Percentiles rank a stretch among this genome's conserved stretches.
phyloP scores from a whole-genome alignment of 2,329 filamentous ascomycete species.

The Fusarium brachygibbosum region DNA sequence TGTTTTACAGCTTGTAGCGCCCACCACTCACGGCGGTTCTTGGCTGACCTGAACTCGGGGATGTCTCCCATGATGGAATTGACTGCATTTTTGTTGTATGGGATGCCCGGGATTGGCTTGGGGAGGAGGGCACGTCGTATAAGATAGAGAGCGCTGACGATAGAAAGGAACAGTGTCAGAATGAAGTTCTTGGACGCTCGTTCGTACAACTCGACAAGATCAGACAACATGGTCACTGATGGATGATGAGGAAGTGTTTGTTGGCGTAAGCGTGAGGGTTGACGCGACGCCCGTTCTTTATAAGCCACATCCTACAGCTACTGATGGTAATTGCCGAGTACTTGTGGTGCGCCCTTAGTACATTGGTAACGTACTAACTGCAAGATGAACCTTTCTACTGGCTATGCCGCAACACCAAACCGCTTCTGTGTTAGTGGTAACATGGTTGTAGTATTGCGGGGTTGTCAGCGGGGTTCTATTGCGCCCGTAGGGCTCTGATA shows the following conservation, averaged over 20 bases:
- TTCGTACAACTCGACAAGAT: background rate
- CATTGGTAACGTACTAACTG: background rate
- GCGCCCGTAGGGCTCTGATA: background rate
- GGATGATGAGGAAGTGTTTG: background rate
- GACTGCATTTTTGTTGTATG: conserved; percentile 27
- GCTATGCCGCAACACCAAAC: background rate
- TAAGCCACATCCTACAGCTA: background rate
- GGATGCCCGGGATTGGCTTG: conserved; percentile 35
- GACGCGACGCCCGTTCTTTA: background rate
- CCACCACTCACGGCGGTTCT: conserved; percentile 31
- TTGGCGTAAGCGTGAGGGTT: background rate
- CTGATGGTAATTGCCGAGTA: background rate
- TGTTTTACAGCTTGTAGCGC: conserved; percentile 20
- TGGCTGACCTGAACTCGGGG: conserved; percentile 12
- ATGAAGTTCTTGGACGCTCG: conserved; percentile 1
- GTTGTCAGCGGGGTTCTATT: background rate
- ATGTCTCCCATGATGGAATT: conserved; percentile 36
- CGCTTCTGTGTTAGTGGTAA: background rate
- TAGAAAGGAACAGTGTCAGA: background rate
- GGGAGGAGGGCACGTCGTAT: conserved; percentile 13
- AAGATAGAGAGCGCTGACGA: background rate
- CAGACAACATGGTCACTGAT: background rate
- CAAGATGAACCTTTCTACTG: background rate
- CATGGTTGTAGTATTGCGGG: background rate
- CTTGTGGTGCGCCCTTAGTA: background rate